These are phyloP conservation scores for Clathrus columnatus DNA, from an alignment of 768 basidiomycete species.

Conservation along the genomic window DNA sequence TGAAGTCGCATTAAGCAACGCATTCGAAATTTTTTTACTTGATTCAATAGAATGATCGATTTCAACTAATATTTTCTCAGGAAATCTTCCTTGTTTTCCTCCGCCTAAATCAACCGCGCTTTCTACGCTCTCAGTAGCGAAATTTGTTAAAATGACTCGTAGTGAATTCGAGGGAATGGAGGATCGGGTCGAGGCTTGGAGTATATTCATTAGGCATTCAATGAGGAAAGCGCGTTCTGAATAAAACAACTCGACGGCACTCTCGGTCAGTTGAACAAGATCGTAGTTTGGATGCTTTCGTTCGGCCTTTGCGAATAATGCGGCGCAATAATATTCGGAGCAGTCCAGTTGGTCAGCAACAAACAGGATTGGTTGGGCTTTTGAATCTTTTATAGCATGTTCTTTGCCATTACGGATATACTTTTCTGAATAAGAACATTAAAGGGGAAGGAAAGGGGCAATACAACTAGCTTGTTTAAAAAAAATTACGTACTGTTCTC, in stretches of 20 bases:
- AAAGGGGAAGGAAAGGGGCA: not conserved
- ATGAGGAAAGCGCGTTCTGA: slow-evolving; percentile 59
- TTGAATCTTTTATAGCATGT: slow-evolving; percentile 70
- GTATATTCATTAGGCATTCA: slow-evolving; percentile 59
- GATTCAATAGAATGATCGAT: slow-evolving; percentile 50
- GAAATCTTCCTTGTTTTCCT: slow-evolving; percentile 36
- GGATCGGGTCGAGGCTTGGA: slow-evolving; percentile 51
- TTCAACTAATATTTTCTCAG: slow-evolving; percentile 48
- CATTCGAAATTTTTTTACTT: slow-evolving; percentile 45
- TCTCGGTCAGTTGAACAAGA: slow-evolving; percentile 51
- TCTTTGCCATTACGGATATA: slow-evolving; percentile 52
- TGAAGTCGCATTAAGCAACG: slow-evolving; percentile 52
- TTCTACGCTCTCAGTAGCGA: slow-evolving; percentile 46
- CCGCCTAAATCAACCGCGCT: slow-evolving; percentile 24
- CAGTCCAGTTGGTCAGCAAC: slow-evolving; percentile 73
- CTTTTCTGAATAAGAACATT: too few species aligned
- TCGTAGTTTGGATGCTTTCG: slow-evolving; percentile 54
- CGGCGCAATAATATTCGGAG: slow-evolving; percentile 75
- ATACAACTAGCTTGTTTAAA: slow-evolving; percentile 9
- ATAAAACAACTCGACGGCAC: slow-evolving; percentile 60
- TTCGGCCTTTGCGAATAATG: slow-evolving; percentile 57
- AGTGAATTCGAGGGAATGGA: slow-evolving; percentile 35
- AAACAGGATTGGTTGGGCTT: slow-evolving; percentile 67
- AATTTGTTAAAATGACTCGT: slow-evolving; percentile 43
- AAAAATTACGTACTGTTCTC: slow-evolving; percentile 51